Evolutionary conservation across 2,329 filamentous ascomycete genomes (phyloP).

Genomic region (Trematosphaeria pertusa): DNA sequence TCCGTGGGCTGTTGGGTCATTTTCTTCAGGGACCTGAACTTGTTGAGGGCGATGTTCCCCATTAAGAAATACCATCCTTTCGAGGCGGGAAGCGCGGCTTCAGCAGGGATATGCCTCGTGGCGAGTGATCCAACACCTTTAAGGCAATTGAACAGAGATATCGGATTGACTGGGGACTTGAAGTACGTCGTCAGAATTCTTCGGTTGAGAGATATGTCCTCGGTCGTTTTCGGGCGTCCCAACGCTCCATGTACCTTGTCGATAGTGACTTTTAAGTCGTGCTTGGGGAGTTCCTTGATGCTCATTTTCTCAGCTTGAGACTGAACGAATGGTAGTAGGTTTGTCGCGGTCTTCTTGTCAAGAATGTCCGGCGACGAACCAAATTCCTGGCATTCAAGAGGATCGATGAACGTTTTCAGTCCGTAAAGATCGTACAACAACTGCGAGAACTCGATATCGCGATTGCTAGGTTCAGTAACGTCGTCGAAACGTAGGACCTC

Average conservation of each 20-base stretch:
- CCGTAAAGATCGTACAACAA: conserved; percentile 54
- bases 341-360: conserved; percentile 79
- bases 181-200: conserved; percentile 82
- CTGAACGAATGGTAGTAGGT: conserved; percentile 84
- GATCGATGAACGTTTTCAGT: conserved; percentile 45
- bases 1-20: conserved; percentile 80
- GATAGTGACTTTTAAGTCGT: conserved; percentile 86
- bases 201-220: conserved; percentile 85
- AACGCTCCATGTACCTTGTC: conserved; percentile 92
- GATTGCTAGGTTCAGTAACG: conserved; percentile 71
- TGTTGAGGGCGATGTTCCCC: conserved; percentile 85
- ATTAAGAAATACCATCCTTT: conserved; percentile 93
- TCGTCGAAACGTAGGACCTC: conserved; percentile 80
- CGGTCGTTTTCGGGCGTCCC: conserved; percentile 75
- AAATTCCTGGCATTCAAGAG: conserved; percentile 64
- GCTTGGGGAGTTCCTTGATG: conserved; percentile 90
- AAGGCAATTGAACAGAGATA: conserved; percentile 80
- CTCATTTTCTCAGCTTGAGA: conserved; percentile 81
- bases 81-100: conserved; percentile 73
- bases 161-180: conserved; percentile 82
- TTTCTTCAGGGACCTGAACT: conserved; percentile 81
- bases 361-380: conserved; percentile 76
- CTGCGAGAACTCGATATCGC: conserved; percentile 81
- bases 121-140: conserved; percentile 69
- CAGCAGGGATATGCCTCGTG: conserved; percentile 61